Evolutionary conservation across 768 basidiomycete genomes (phyloP).

Genomic region (Boletus reticuloceps): DNA sequence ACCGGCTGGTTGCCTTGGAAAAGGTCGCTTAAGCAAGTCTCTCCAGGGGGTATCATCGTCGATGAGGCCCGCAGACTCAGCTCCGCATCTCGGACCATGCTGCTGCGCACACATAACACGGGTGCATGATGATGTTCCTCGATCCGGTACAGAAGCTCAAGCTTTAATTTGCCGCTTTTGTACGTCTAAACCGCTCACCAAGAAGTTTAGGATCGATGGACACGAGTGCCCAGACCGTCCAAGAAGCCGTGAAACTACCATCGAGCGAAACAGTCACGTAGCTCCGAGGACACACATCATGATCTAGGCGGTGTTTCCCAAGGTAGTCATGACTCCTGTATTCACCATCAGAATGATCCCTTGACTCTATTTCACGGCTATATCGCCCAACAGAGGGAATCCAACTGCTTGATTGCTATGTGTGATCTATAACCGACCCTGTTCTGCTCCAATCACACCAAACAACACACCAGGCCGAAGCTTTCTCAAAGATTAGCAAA

Average conservation of each 20-base stretch:
- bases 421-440: background rate
- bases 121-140: background rate
- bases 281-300: background rate
- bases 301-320: background rate
- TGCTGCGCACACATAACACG: constrained; percentile 4
- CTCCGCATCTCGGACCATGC: background rate
- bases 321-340: background rate
- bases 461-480: background rate
- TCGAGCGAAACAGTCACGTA: background rate
- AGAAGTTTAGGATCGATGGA: background rate
- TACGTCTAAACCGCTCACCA: constrained; percentile 2
- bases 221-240: background rate
- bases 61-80: background rate
- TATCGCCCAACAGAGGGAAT: background rate
- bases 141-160: constrained; percentile 2
- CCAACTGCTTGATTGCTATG: background rate
- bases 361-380: background rate
- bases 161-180: background rate
- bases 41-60: background rate
- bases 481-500: constrained; percentile 3
- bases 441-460: background rate
- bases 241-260: background rate
- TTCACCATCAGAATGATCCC: background rate
- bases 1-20: background rate
- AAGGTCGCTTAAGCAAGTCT: background rate